Evolutionary conservation across 106 monocot genomes (phyloP), one percentile per base, ranked within the genome.

Genomic region (Dendrobium officinale): DNA sequence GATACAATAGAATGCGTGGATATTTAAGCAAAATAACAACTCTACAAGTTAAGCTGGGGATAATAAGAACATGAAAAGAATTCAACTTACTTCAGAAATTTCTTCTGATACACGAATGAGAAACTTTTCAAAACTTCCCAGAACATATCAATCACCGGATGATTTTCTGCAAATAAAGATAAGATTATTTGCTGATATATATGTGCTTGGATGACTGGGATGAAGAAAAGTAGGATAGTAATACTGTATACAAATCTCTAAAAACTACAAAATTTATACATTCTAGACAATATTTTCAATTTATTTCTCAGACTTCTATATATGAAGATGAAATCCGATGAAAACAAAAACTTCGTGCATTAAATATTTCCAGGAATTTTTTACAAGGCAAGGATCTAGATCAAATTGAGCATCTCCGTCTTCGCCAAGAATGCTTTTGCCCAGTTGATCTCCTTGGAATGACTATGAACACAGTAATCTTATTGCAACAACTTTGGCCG

Each of bases 81-180:
- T 27, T 17, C 44, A 18, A 87, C 87, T 79, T 75, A 99, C 98
- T 95, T 99, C 1, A 99, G 86, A 84, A 99, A 99, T 70, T 95
- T 95, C 85, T 92, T 99, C 83, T 95, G 95, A 80, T 99, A 49
- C 54, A 91, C 95, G 42, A 84, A 70, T 44, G 91, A 88, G 40
- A 99, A 92, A 80, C 68, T 90, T 81, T 95, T 89, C 16, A 99
- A 22, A 80, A 99, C 84, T 81, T 93, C 95, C 98, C 98, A 99
- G 73, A 99, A 99, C 84, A 88, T 87, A 81, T 81, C 80, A 81
- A 99, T 91, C 15, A 93, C 85, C 51, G 84, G 80, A 76, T 95
- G 91, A 75, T 92, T 31, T 31, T 89, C 97, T 97, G 88, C 58
- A 43, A 67, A 77, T 77, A n/a, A 82, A 11, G 18, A 29, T 66